These are phyloP conservation scores for Raphidocelis subcapitata DNA, from an alignment of 139 green algal genomes.

Conservation along the genomic window DNA sequence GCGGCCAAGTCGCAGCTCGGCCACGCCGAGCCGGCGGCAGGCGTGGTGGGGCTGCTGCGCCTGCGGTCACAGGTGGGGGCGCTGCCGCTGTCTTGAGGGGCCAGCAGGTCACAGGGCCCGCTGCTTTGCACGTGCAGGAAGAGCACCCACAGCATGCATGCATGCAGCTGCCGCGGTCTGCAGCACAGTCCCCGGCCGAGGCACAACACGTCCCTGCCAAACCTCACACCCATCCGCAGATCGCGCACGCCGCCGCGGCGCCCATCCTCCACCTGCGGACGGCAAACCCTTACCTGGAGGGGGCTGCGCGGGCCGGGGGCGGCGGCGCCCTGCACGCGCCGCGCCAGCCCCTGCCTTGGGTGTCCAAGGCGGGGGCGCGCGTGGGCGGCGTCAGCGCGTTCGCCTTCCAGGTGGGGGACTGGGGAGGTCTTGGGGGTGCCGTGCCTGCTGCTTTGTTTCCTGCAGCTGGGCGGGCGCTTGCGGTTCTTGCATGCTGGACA, in stretches of 20 bases:
- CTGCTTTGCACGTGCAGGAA: too few species aligned
- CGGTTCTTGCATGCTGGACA: too few species aligned
- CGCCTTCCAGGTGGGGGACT: constrained; percentile 45
- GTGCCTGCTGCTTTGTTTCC: too few species aligned
- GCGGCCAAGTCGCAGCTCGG: constrained; percentile 31
- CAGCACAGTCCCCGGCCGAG: too few species aligned
- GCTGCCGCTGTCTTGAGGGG: neutral
- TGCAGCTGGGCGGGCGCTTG: too few species aligned
- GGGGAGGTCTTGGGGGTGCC: too few species aligned
- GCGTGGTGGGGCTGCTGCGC: constrained; percentile 32
- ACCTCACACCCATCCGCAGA: neutral
- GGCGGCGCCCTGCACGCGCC: too few species aligned
- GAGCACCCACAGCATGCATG: too few species aligned
- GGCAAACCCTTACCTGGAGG: constrained; percentile 67
- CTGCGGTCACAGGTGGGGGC: constrained; percentile 17
- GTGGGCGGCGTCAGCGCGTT: constrained; percentile 49
- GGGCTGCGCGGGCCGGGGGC: constrained; percentile 1
- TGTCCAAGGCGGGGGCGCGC: neutral
- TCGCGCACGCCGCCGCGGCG: constrained; percentile 5
- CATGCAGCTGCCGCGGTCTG: too few species aligned
- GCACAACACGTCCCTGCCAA: too few species aligned
- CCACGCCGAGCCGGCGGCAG: constrained; percentile 53
- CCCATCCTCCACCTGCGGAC: constrained; percentile 55
- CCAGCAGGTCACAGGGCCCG: too few species aligned
- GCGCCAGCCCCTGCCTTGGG: constrained; percentile 8